A percentile compares a stretch with the other conserved stretches of the same genome.
Evolutionary conservation across 2,329 filamentous ascomycete genomes (phyloP).

Genomic region (Macrophomina pseudophaseolina): DNA sequence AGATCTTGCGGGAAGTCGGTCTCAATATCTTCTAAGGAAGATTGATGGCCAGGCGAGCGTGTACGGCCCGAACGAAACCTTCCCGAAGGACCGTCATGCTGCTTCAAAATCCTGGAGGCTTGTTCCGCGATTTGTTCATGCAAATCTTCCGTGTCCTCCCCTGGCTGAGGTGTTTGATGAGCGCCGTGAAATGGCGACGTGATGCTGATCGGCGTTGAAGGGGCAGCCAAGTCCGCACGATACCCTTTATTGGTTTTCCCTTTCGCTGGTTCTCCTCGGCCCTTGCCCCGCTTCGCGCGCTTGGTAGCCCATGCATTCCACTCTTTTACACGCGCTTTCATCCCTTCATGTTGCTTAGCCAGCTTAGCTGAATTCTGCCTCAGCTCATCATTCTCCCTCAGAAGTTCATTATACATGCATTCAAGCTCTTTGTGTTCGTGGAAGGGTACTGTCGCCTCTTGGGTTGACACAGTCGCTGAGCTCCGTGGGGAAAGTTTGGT

Average conservation of each 20-base stretch:
- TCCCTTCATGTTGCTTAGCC: slow-evolving; percentile 35
- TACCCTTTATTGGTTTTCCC: background rate
- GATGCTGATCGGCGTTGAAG: background rate
- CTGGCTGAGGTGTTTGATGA: background rate
- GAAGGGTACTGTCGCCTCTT: slow-evolving; percentile 28
- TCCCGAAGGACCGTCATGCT: background rate
- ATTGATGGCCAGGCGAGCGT: too few species aligned
- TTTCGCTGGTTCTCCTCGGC: too few species aligned
- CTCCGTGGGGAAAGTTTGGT: background rate
- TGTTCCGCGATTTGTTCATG: background rate
- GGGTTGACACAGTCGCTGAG: slow-evolving; percentile 4
- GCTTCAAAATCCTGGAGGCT: background rate
- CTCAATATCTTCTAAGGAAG: background rate
- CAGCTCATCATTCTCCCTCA: slow-evolving; percentile 31
- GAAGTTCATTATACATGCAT: background rate
- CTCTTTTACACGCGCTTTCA: slow-evolving; percentile 46
- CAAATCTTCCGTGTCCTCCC: background rate
- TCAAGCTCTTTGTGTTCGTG: slow-evolving; percentile 37
- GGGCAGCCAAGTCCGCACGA: background rate
- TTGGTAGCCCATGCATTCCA: slow-evolving; percentile 38
- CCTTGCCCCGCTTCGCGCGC: background rate
- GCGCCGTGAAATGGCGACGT: background rate
- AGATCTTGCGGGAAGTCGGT: background rate
- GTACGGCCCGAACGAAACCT: slow-evolving; percentile 10
- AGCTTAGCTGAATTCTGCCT: slow-evolving; percentile 40